phyloP scores from a whole-genome alignment of 306 rosid genomes.

The Acacia confusa region DNA sequence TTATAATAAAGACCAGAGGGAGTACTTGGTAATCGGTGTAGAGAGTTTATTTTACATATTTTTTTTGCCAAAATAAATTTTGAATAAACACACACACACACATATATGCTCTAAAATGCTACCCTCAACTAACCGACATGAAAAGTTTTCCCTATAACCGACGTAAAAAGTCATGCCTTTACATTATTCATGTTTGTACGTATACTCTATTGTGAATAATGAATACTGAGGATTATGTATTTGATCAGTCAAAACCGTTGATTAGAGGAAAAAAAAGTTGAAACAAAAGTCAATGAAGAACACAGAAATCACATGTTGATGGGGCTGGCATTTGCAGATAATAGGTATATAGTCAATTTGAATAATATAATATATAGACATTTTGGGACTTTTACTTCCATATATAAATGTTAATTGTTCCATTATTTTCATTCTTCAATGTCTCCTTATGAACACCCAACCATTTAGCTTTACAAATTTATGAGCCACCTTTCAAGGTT shows the following conservation, averaged over 20 bases:
- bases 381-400: not conserved
- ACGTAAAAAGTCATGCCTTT: too few relatives aligned
- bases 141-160: too few relatives aligned
- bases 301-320: not conserved
- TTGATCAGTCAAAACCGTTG: not conserved
- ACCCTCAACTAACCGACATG: too few relatives aligned
- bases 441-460: not conserved
- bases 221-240: not conserved
- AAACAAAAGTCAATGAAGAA: not conserved
- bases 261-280: not conserved
- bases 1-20: too few relatives aligned
- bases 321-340: not conserved
- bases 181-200: not conserved
- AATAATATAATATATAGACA: not conserved
- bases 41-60: too few relatives aligned
- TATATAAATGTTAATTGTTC: not conserved
- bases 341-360: not conserved
- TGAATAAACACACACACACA: too few relatives aligned
- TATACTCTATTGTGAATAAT: too few relatives aligned
- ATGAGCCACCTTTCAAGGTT: not conserved
- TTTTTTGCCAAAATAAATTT: too few relatives aligned
- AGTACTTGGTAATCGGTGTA: too few relatives aligned
- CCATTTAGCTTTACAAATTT: conserved; percentile 30
- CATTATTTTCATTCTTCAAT: not conserved
- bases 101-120: too few relatives aligned